phyloP scores from a whole-genome alignment of 768 basidiomycete genomes.

The Russula olivacea region DNA sequence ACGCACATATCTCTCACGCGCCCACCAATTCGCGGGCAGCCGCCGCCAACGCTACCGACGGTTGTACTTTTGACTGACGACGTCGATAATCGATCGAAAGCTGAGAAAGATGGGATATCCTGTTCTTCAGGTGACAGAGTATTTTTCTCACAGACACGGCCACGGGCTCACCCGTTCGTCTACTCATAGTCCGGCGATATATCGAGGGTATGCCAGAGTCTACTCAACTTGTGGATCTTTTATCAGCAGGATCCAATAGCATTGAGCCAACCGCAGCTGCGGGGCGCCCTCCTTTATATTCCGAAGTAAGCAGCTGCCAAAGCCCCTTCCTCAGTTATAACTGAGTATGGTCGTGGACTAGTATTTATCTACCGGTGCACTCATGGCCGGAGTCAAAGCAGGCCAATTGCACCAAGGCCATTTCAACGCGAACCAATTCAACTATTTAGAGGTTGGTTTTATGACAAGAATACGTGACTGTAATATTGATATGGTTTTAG shows the following conservation, averaged over 20 bases:
- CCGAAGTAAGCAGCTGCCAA: slow-evolving; percentile 48
- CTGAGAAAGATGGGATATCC: slow-evolving; percentile 55
- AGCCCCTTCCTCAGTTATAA: background rate
- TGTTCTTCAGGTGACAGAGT: slow-evolving; percentile 52
- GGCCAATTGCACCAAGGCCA: slow-evolving; percentile 86
- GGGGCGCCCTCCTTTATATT: slow-evolving; percentile 53
- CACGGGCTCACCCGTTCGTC: background rate
- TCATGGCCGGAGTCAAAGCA: slow-evolving; percentile 79
- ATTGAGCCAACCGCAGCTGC: slow-evolving; percentile 57
- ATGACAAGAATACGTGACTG: background rate
- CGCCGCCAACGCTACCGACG: slow-evolving; percentile 42
- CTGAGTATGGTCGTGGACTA: slow-evolving; percentile 31
- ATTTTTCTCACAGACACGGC: background rate
- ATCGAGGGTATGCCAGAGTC: slow-evolving; percentile 67
- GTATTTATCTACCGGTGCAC: slow-evolving; percentile 70
- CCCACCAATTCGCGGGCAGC: slow-evolving; percentile 47
- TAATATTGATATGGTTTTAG: slow-evolving; percentile 33
- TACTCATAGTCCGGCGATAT: slow-evolving; percentile 61
- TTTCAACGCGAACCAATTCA: slow-evolving; percentile 93
- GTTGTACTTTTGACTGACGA: slow-evolving; percentile 90
- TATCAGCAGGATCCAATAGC: slow-evolving; percentile 63
- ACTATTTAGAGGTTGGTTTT: slow-evolving; percentile 80
- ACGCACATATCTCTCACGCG: slow-evolving; percentile 55
- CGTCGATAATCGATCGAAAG: slow-evolving; percentile 72
- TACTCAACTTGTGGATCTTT: slow-evolving; percentile 68